Evolutionary conservation across 2,329 filamentous ascomycete species (phyloP), one percentile per base, ranked within the genome.

Genomic region (Ophiocordyceps australis): DNA sequence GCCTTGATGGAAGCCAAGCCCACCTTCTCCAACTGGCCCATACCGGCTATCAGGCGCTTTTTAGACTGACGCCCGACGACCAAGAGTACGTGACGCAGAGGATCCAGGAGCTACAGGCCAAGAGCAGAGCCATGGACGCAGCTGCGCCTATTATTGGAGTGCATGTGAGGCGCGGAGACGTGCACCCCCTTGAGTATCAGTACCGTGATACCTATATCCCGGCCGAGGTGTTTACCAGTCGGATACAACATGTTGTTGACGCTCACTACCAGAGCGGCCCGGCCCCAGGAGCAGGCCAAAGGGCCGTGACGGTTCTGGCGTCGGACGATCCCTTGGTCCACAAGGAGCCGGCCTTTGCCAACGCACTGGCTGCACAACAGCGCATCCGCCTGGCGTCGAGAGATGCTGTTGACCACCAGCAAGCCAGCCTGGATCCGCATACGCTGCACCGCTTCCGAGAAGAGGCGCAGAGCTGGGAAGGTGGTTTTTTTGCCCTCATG

Each of bases 271-370:
- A 59, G 38, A 47, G 38, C 12, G 52, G 53, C 6, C 48, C 38
- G 14, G 49, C 52, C 4, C 46, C 38, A 4, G 47, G 49, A 8
- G 45, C 55, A 17, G 30, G 39, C 10, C 37, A 46, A 9, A 49
- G 50, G 14, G 54, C 57, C 14, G 47, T 80, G 20, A 46, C 66
- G 5, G 43, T 91, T 2, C 44, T 91, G 15, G 79, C 81, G 5
- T 85, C 79, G 0, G 82, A 92, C 43, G 81, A 92, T 41, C 79
- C 81, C 0, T 67, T 72, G 28, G 70, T 89, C 14, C 76, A 80
- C 40, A 59, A 66, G 14, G 57, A 69, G 9, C 54, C 64, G 2
- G 78, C 83, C 38, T 62, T 86, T 30, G 49, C 50, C 2, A 46
- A 48, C 12, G 57, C 65, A 1, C 39, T 63, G 5, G 65, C 68